Conservation (phyloP, 106 monocot species). For the Dendrobium huoshanense region DNA sequence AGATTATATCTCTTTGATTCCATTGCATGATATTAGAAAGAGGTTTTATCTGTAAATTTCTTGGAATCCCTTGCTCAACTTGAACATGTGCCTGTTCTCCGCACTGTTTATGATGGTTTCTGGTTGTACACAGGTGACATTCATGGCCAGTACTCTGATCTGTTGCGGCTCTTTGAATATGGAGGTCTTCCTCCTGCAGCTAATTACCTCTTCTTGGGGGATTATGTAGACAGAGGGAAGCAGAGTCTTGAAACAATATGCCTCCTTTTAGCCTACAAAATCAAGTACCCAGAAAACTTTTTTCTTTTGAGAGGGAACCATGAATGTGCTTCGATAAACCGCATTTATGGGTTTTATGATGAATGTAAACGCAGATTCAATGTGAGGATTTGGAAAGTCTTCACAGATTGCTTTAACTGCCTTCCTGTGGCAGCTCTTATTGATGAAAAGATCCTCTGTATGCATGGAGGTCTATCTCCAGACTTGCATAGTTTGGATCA, state of each 20-base stretch:
- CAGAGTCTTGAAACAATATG: slow-evolving; percentile 54
- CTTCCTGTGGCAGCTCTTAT: slow-evolving; percentile 45
- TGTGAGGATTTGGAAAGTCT: slow-evolving; percentile 36
- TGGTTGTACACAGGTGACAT: slow-evolving; percentile 38
- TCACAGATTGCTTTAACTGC: slow-evolving; percentile 46
- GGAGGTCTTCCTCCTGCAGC: slow-evolving; percentile 40
- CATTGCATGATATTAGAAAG: neutral
- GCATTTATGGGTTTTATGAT: slow-evolving; percentile 46
- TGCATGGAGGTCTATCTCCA: slow-evolving; percentile 58
- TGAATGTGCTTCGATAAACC: slow-evolving; percentile 32
- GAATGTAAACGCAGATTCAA: slow-evolving; percentile 43
- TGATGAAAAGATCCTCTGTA: slow-evolving; percentile 41
- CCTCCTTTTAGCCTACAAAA: slow-evolving; percentile 50
- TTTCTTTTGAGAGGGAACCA: slow-evolving; percentile 46
- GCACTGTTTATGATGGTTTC: neutral
- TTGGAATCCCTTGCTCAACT: neutral
- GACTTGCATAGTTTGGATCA: slow-evolving; percentile 38
- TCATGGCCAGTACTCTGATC: slow-evolving; percentile 44
- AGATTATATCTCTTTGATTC: neutral
- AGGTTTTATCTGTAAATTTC: neutral
- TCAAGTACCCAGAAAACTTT: slow-evolving; percentile 47
- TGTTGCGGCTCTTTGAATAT: slow-evolving; percentile 32
- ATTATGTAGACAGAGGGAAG: slow-evolving; percentile 44
- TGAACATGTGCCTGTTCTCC: neutral
- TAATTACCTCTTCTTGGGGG: slow-evolving; percentile 46